phyloP scores from a whole-genome alignment of 2,329 filamentous ascomycete species.

The Penicillium nordicum region DNA sequence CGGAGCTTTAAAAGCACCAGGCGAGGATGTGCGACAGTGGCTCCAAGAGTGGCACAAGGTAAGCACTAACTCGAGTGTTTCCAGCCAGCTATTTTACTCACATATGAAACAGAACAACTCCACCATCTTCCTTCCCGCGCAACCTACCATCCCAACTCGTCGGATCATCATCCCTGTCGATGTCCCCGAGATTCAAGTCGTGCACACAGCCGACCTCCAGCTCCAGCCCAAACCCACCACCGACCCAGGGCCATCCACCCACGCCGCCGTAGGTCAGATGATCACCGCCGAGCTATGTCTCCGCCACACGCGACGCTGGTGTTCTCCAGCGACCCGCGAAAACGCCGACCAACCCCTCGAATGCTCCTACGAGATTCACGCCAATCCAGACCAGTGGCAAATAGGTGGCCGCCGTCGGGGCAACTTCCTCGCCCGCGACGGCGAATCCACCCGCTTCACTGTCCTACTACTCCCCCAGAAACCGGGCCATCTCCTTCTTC shows the following conservation, averaged over 20 bases:
- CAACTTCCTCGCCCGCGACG: slow-evolving; percentile 59
- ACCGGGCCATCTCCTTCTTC: slow-evolving; percentile 73
- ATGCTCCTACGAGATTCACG: slow-evolving; percentile 79
- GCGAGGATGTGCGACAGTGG: slow-evolving; percentile 49
- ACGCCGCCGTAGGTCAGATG: slow-evolving; percentile 47
- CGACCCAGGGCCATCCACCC: slow-evolving; percentile 23
- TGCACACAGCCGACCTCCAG: slow-evolving; percentile 65
- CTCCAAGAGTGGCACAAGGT: slow-evolving; percentile 58
- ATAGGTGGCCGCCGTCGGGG: slow-evolving; percentile 77
- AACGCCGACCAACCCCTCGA: slow-evolving; percentile 55
- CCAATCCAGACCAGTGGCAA: slow-evolving; percentile 74
- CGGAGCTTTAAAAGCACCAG: slow-evolving; percentile 47
- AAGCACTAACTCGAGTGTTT: slow-evolving; percentile 18
- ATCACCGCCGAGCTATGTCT: slow-evolving; percentile 50
- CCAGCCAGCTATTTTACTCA: slow-evolving; percentile 5
- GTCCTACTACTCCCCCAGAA: slow-evolving; percentile 77
- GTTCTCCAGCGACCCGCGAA: slow-evolving; percentile 29
- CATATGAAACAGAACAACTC: slow-evolving; percentile 31
- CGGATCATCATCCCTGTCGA: slow-evolving; percentile 87
- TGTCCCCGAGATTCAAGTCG: slow-evolving; percentile 74
- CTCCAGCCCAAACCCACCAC: slow-evolving; percentile 27
- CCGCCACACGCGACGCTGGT: slow-evolving; percentile 56
- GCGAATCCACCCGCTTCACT: slow-evolving; percentile 54
- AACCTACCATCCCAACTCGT: slow-evolving; percentile 44
- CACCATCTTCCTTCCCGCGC: slow-evolving; percentile 31